phyloP scores from a whole-genome alignment of 768 basidiomycete species.

The Cystobasidium tubakii region DNA sequence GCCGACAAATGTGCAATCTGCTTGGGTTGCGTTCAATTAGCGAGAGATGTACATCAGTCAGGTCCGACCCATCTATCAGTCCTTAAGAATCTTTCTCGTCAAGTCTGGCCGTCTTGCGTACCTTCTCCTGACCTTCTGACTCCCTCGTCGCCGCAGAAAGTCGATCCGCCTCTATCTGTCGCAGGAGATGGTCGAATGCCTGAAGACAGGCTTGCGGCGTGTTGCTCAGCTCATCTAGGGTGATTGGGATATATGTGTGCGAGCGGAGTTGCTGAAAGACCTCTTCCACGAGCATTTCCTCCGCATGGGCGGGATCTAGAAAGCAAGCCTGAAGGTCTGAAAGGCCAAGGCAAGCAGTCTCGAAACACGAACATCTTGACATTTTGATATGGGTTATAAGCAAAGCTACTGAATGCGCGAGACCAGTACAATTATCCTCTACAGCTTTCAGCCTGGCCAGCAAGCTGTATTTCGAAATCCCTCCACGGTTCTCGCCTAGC shows the following conservation, averaged over 20 bases:
- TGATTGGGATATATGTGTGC: background rate
- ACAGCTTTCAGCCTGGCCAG: no score
- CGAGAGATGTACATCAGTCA: background rate
- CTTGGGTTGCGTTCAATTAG: background rate
- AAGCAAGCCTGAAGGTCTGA: background rate
- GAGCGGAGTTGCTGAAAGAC: background rate
- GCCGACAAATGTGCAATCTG: conserved; percentile 1
- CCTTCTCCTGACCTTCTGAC: background rate
- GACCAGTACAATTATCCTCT: no score
- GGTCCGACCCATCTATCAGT: background rate
- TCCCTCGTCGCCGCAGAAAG: background rate
- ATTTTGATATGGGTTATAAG: no score
- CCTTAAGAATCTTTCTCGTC: background rate
- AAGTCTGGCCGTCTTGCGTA: background rate
- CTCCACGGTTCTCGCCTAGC: no score
- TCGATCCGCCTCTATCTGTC: background rate
- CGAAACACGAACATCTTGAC: no score
- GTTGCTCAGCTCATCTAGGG: conserved; percentile 5
- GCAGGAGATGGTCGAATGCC: background rate
- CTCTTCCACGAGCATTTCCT: background rate
- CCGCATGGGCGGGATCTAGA: background rate
- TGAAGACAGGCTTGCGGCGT: conserved; percentile 1
- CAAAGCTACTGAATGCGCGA: no score
- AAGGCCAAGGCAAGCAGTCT: background rate
- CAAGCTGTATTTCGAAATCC: no score